Conservation (phyloP, 345 rosid genomes). For the Balakata baccata region DNA sequence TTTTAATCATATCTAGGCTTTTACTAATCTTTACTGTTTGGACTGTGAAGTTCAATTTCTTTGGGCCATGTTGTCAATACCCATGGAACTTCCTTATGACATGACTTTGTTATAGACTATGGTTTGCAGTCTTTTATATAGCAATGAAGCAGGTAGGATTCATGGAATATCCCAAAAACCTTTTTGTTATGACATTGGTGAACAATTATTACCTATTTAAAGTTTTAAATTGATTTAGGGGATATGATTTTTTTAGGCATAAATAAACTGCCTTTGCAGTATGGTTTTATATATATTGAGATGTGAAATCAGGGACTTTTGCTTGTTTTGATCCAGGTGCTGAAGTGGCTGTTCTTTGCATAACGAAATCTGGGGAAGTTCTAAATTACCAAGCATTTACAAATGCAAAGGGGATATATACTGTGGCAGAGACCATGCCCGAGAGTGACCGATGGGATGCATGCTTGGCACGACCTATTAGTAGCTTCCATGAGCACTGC, state of each 20-base stretch:
- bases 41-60: background rate
- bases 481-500: conserved; percentile 84
- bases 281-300: background rate
- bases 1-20: background rate
- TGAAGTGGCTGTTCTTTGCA: conserved; percentile 96
- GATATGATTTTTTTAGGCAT: background rate
- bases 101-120: too few relatives aligned
- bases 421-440: conserved; percentile 94
- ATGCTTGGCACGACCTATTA: conserved; percentile 79
- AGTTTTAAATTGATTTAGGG: background rate
- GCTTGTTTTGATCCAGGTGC: conserved; percentile 54
- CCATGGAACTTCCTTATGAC: too few relatives aligned
- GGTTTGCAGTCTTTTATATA: too few relatives aligned
- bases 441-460: conserved; percentile 96
- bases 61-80: background rate
- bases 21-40: background rate
- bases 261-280: background rate
- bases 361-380: conserved; percentile 88
- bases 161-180: background rate
- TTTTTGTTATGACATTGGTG: background rate
- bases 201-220: background rate
- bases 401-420: conserved; percentile 71
- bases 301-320: background rate
- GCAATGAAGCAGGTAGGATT: background rate
- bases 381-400: conserved; percentile 92